phyloP scores from a whole-genome alignment of 2,329 filamentous ascomycete species.

The Ophiostoma sp. region DNA sequence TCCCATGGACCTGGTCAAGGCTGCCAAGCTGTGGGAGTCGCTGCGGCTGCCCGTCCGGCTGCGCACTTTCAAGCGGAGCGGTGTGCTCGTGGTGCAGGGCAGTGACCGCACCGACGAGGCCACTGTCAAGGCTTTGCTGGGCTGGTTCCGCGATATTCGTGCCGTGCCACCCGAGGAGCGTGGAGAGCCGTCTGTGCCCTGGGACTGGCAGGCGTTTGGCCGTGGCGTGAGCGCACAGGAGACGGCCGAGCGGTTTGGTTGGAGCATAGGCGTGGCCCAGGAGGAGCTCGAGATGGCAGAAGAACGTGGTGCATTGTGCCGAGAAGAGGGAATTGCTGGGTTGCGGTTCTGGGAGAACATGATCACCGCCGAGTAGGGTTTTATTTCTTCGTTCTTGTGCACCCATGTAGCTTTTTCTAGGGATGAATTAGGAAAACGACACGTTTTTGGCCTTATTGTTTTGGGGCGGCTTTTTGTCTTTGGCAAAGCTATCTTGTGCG shows the following conservation, averaged over 20 bases:
- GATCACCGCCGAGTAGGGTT: slow-evolving; percentile 12
- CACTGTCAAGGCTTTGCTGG: slow-evolving; percentile 72
- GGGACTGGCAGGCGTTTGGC: slow-evolving; percentile 78
- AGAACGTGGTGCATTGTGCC: slow-evolving; percentile 80
- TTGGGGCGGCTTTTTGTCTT: not conserved
- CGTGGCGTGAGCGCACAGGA: slow-evolving; percentile 88
- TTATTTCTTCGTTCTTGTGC: not conserved
- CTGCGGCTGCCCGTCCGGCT: slow-evolving; percentile 83
- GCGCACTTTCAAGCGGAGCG: slow-evolving; percentile 79
- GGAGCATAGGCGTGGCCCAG: slow-evolving; percentile 93
- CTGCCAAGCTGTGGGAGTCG: slow-evolving; percentile 83
- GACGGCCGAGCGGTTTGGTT: slow-evolving; percentile 84
- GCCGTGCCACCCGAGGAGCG: slow-evolving; percentile 53
- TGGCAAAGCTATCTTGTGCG: not conserved
- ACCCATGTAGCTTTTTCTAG: no score
- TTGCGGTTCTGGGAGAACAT: slow-evolving; percentile 90
- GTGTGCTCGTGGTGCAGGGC: slow-evolving; percentile 90
- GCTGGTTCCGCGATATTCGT: slow-evolving; percentile 76
- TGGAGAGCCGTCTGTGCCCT: slow-evolving; percentile 52
- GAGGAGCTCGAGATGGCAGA: slow-evolving; percentile 98
- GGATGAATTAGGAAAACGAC: not conserved
- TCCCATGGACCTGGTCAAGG: slow-evolving; percentile 87
- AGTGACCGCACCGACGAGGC: slow-evolving; percentile 87
- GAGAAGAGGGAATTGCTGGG: slow-evolving; percentile 89
- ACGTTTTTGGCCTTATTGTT: not conserved